A percentile compares a stretch with the other conserved stretches of the same genome.
phyloP scores from a whole-genome alignment of 2,329 filamentous ascomycete species.

The Xylariaceae sp. region DNA sequence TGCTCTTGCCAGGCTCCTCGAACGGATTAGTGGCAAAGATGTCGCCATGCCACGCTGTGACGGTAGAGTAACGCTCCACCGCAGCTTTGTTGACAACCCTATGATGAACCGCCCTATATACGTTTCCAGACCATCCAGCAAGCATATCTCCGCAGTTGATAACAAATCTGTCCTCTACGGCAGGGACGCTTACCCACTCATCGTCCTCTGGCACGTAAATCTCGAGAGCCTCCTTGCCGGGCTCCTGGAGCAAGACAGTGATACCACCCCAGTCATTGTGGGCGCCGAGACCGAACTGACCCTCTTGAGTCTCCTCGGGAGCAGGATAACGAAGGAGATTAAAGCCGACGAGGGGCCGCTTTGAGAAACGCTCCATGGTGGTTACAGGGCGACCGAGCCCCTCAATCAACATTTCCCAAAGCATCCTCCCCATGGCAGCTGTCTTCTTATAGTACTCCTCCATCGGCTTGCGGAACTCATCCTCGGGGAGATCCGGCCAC shows the following conservation, averaged over 20 bases:
- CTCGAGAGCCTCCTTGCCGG: conserved; percentile 24
- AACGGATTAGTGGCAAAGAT: conserved; percentile 26
- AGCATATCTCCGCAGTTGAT: conserved; percentile 27
- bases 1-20: conserved; percentile 14
- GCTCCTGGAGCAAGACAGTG: conserved; percentile 26
- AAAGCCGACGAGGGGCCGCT: conserved; percentile 21
- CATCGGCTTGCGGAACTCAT: conserved; percentile 29
- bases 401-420: conserved; percentile 27
- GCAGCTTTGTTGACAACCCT: conserved; percentile 11
- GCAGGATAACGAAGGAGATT: conserved; percentile 24
- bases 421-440: conserved; percentile 18
- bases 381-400: conserved; percentile 20
- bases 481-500: conserved; percentile 30
- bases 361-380: conserved; percentile 21
- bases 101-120: conserved; percentile 20
- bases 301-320: background rate
- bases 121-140: conserved; percentile 13
- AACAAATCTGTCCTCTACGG: conserved; percentile 20
- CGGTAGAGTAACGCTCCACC: conserved; percentile 8
- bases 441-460: conserved; percentile 27
- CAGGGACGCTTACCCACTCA: conserved; percentile 20
- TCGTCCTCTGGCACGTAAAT: conserved; percentile 17
- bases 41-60: conserved; percentile 28
- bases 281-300: conserved; percentile 20
- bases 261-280: conserved; percentile 29